A percentile compares a stretch with the other conserved stretches of the same genome.
phyloP scores from a whole-genome alignment of 495 filamentous ascomycete genomes.

The Annulohypoxylon maeteangense region DNA sequence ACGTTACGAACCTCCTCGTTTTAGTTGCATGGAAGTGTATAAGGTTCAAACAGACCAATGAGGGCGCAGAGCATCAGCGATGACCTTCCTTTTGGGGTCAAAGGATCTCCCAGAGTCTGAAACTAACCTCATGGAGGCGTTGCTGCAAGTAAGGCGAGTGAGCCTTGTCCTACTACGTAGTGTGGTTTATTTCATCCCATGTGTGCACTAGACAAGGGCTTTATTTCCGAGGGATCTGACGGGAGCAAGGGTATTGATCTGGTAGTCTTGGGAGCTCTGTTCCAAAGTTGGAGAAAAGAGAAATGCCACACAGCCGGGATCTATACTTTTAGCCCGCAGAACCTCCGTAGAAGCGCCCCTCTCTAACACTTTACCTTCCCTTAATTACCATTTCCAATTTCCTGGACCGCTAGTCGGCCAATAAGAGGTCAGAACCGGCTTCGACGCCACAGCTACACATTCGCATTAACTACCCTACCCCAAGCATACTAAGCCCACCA shows the following conservation, averaged over 20 bases:
- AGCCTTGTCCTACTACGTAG: constrained; percentile 20
- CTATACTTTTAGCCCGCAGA: constrained; percentile 37
- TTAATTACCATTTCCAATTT: constrained; percentile 45
- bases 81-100: constrained; percentile 38
- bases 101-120: constrained; percentile 32
- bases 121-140: constrained; percentile 29
- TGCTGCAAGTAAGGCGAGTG: constrained; percentile 31
- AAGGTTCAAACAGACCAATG: constrained; percentile 16
- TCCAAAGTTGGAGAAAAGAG: constrained; percentile 37
- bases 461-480: constrained; percentile 34
- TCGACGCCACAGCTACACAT: constrained; percentile 16
- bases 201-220: constrained; percentile 36
- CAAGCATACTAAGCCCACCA: constrained; percentile 8
- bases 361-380: constrained; percentile 44
- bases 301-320: constrained; percentile 22
- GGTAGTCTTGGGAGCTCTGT: constrained; percentile 15
- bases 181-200: constrained; percentile 32
- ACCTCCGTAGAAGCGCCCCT: constrained; percentile 43
- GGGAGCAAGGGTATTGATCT: constrained; percentile 30
- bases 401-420: constrained; percentile 24
- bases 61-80: constrained; percentile 9
- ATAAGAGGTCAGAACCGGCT: constrained; percentile 1
- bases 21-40: constrained; percentile 33
- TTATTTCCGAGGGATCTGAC: constrained; percentile 42
- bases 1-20: constrained; percentile 39